Evolutionary conservation across 129 eudicot genomes (phyloP), one percentile per base, ranked within the genome.

Genomic region (Tagetes patula): DNA sequence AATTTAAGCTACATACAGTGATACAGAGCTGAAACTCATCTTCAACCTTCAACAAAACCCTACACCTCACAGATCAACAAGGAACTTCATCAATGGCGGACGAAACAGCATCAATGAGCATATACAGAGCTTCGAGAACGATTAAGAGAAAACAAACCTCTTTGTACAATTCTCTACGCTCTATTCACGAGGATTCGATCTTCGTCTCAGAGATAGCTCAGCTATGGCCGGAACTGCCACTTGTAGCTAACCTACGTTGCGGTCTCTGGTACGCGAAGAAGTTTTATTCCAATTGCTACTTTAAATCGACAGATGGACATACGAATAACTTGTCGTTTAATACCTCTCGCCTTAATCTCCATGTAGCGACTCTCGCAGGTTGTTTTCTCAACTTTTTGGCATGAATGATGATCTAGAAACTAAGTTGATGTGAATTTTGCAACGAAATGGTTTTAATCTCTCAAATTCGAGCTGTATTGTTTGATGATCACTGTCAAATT

Each of bases 301-400:
- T 95, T 75, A 95, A 95, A 71, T 95, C 99, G 48, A 95, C 97
- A 0, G 99, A 94, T 69, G 97, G 99, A 31, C 99, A 94, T 64
- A 84, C 86, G 40, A 94, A 88, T 31, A 94, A 94, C 55, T 64
- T 88, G 75, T 88, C 99, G 4, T 94, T 90, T 82, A 94, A 85
- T 67, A 94, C 97, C 33, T 83, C 91, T 60, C 93, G 99, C 9
- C 97, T 94, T 72, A 94, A 94, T 65, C 89, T 94, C 67, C 99
- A 94, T 56, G 84, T 90, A 31, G 97, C 97, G 13, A 65, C 82
- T 52, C 87, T 90, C 2, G 94, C 97, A 52, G 99, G 96, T 94
- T 75, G 34, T 47, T 20, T 78, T 46, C 63, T 59, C 14, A 34
- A 62, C 36, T 38, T 6, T 46, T 30, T 49, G n/a, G 4, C 32